phyloP scores from a whole-genome alignment of 73 alveolate genomes.

The Effrenium voratum region DNA sequence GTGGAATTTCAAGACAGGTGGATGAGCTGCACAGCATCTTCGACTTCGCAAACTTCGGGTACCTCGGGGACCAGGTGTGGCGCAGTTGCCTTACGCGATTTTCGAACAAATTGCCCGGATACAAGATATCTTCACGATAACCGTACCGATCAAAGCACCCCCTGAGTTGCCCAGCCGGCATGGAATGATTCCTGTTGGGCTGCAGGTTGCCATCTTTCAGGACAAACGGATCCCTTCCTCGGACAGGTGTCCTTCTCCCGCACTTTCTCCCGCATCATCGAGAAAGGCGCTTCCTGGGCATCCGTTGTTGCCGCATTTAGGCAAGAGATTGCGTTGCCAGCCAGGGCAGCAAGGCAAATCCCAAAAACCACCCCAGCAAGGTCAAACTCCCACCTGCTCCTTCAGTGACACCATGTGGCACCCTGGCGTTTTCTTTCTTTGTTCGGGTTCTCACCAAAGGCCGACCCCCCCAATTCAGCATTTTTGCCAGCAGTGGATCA shows the following conservation, averaged over 20 bases:
- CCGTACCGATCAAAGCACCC: not conserved
- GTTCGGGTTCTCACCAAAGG: too few species aligned
- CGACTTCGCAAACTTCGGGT: conserved; percentile 73
- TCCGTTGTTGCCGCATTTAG: not conserved
- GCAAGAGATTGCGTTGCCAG: not conserved
- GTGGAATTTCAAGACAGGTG: too few species aligned
- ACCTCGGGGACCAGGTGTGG: conserved; percentile 44
- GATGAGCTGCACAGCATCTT: conserved; percentile 72
- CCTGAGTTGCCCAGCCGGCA: not conserved
- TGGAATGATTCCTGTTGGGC: not conserved
- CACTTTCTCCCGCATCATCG: conserved; percentile 29
- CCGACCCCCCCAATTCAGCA: too few species aligned
- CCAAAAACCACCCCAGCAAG: too few species aligned
- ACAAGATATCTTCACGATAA: not conserved
- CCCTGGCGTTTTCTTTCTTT: too few species aligned
- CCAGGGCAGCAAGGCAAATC: not conserved
- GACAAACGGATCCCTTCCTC: too few species aligned
- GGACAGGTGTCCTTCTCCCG: not conserved
- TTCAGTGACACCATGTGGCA: too few species aligned
- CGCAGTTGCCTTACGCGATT: not conserved
- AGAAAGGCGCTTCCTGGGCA: conserved; percentile 5
- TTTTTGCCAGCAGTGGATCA: too few species aligned
- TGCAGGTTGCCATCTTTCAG: not conserved
- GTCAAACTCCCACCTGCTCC: too few species aligned
- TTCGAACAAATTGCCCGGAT: not conserved